Conservation (phyloP, 805 yeast species). For the Teunomyces pallodes region DNA sequence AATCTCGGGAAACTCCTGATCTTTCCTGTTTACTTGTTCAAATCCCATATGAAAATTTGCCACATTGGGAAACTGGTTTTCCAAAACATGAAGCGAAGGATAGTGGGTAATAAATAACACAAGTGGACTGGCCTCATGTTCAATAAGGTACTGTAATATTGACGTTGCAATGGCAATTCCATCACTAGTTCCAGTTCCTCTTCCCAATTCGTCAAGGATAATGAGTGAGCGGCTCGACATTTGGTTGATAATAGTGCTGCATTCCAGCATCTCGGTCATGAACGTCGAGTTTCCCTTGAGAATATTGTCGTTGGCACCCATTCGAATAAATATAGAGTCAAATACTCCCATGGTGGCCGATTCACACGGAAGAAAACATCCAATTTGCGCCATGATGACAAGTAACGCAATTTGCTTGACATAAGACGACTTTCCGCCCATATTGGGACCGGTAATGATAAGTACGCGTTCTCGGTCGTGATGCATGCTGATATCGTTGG, state of each 20-base stretch:
- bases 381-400: conserved; percentile 73
- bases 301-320: conserved; percentile 84
- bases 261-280: conserved; percentile 71
- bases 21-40: conserved; percentile 34
- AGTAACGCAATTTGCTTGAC: conserved; percentile 71
- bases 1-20: conserved; percentile 35
- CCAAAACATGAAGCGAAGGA: conserved; percentile 59
- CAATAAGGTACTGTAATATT: conserved; percentile 57
- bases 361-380: conserved; percentile 71
- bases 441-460: conserved; percentile 80
- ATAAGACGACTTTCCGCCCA: conserved; percentile 84
- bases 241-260: conserved; percentile 50
- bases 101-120: conserved; percentile 84
- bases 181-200: conserved; percentile 73
- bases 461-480: conserved; percentile 47
- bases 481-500: conserved; percentile 60
- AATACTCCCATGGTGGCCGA: conserved; percentile 62
- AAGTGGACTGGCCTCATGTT: conserved; percentile 41
- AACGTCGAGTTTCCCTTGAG: conserved; percentile 78
- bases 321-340: conserved; percentile 74
- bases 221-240: conserved; percentile 60
- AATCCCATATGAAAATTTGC: conserved; percentile 74
- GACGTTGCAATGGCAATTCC: conserved; percentile 82
- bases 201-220: conserved; percentile 72
- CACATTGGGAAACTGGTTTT: conserved; percentile 39